phyloP scores from a whole-genome alignment of 768 basidiomycete species.

The Boletus tylopilopsis region DNA sequence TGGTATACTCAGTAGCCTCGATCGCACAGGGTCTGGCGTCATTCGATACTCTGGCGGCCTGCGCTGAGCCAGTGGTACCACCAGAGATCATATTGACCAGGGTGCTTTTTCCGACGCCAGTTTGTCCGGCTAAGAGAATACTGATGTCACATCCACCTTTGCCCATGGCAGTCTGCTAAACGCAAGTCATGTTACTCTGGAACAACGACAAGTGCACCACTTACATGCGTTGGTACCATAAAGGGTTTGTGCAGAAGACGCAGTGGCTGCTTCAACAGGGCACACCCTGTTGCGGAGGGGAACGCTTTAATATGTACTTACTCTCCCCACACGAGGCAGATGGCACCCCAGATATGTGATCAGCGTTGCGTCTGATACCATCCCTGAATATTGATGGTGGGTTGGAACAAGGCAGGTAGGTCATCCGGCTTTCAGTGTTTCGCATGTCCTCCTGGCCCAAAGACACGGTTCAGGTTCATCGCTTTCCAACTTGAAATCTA shows the following conservation, averaged over 20 bases:
- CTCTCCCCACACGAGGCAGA: constrained; percentile 19
- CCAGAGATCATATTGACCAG: constrained; percentile 27
- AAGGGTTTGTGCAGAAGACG: neutral
- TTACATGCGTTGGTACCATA: neutral
- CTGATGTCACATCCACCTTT: constrained; percentile 1
- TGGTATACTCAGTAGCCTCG: constrained; percentile 17
- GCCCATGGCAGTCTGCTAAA: neutral
- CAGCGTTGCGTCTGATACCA: too few relatives aligned
- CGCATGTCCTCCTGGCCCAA: too few relatives aligned
- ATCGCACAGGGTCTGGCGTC: constrained; percentile 23
- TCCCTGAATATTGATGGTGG: too few relatives aligned
- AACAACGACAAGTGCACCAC: neutral
- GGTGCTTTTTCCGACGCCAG: constrained; percentile 28
- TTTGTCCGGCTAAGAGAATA: constrained; percentile 25
- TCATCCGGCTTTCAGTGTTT: too few relatives aligned
- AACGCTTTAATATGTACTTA: constrained; percentile 7
- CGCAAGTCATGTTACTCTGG: neutral
- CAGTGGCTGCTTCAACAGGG: constrained; percentile 3
- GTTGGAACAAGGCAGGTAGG: too few relatives aligned
- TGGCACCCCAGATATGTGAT: constrained; percentile 16
- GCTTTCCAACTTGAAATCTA: too few relatives aligned
- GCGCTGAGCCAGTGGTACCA: constrained; percentile 5
- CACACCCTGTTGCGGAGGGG: neutral
- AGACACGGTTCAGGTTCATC: too few relatives aligned
- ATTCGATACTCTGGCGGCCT: constrained; percentile 20